Base-by-base conservation (phyloP, 805 yeast genomes). In the Cyberlindnera mycetangii region DNA sequence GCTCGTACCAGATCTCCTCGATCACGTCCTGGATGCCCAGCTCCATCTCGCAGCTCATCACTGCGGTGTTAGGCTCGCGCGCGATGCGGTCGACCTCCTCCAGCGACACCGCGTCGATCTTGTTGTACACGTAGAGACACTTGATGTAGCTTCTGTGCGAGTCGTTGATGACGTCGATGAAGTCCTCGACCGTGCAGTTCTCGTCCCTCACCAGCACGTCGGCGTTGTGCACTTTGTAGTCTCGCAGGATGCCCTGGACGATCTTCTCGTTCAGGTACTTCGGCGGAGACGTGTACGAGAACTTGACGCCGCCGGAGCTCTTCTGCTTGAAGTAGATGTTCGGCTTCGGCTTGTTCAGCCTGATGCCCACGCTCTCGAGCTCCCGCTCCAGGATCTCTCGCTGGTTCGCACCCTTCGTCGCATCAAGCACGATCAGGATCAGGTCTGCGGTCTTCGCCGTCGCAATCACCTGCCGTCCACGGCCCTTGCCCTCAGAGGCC, bases 401-500 rank as follows among this genome's bases (percentile, higher is more conserved):
- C 65, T 92, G 99, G 56, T 90, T 89, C 22, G 81, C 82, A 22
- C 95, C 87, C 63, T 93, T 93, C 2, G 99, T 92, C 2, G 98
- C 97, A 67, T 92, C 99, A 52, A 92, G 68, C 44, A 92, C 89
- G 96, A 92, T 93, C 59, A 92, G 69, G 49, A 92, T 83, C 60
- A 92, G 70, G 61, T 93, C 98, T 0, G 97, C 89, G 0, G 98
- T 92, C 64, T 93, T 84, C 0, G 97, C 96, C 0, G 97, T 93
- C 2, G 98, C 85, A 52, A 92, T 90, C 33, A 93, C 98, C 65
- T 93, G 98, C 57, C 96, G 77, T 45, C 98, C 98, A 65, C 99
- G 80, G 56, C 99, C 99, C 66, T 90, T 90, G 58, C 98, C 98
- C 61, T 88, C 96, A 28, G 95, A 76, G 4, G 98, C 98, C 35